Base-by-base conservation (phyloP, 2,329 filamentous ascomycete species). In the Calonectria montana region DNA sequence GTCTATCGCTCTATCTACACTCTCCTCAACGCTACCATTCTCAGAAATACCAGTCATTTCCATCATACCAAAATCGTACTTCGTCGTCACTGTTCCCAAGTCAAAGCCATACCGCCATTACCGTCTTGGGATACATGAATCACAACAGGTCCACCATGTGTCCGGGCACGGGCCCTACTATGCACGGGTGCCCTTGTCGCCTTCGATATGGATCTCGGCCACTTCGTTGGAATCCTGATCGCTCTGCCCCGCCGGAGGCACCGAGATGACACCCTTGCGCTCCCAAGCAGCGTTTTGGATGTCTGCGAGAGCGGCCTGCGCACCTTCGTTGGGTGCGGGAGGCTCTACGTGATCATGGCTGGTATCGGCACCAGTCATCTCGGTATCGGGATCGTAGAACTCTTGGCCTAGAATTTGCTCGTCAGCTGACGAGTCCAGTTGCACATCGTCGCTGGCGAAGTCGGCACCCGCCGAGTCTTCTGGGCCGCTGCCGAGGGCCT, bases 121-220 rank as follows among this genome's bases (percentile, higher is more conserved):
- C 59, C 50, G 59, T 48, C 23, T 47, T 27, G 37, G 13, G 31
- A 61, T 37, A 59, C 53, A 48, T 47, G 37, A 64, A 37, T n/a
- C 23, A 57, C 43, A 61, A 35, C 69, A 57, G 71, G 59, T 75
- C 73, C 43, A 73, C 66, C 39, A 67, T 45, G 59, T 50, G 48
- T 64, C 55, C 53, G 70, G 69, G n/a, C 48, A 72, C 43, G 61
- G 57, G 27, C 65, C 71, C 75, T 76, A 81, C 53, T 78, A 74
- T 62, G 69, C 71, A 63, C 74, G 79, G 57, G 69, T 67, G 64
- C 71, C 70, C 73, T 79, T 80, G 66, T 85, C 83, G 57, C 85
- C 85, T 47, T 86, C 86, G 23, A 88, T 77, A 71, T 87, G 86
- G 53, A 88, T 89, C 77, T 89, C 87, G 9, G 87, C 81, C 8